Conservation (phyloP, 805 yeast species). For the Zygotorulaspora danielsina region DNA sequence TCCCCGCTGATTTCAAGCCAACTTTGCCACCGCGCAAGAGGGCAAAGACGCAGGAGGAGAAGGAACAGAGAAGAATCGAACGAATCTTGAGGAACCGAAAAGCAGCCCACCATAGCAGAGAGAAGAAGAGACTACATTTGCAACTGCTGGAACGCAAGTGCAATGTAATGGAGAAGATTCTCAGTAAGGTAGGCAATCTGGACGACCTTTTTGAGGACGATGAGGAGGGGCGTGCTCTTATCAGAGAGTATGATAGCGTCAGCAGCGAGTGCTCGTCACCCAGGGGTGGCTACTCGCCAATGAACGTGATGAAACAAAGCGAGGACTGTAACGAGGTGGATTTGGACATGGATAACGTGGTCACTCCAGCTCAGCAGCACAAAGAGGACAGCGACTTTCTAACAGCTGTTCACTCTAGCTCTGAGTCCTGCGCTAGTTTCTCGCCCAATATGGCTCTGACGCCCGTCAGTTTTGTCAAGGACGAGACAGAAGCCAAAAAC, state of each 20-base stretch:
- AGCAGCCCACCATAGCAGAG: conserved; percentile 97
- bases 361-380: not conserved
- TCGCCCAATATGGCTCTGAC: conserved; percentile 11
- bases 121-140: conserved; percentile 89
- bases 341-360: not conserved
- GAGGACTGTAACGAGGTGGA: not conserved
- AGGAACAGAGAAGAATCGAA: conserved; percentile 93
- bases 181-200: conserved; percentile 21
- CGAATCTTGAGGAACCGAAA: conserved; percentile 88
- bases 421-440: conserved; percentile 4
- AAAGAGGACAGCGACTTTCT: conserved; percentile 1
- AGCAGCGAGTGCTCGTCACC: conserved; percentile 3
- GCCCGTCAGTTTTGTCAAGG: conserved; percentile 14
- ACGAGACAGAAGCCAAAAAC: conserved; percentile 10
- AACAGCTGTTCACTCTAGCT: not conserved
- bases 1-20: conserved; percentile 40
- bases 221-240: conserved; percentile 9
- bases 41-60: conserved; percentile 94
- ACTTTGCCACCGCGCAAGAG: conserved; percentile 91
- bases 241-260: conserved; percentile 9
- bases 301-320: not conserved
- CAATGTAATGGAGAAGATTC: conserved; percentile 29
- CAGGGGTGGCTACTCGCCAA: not conserved
- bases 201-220: conserved; percentile 17
- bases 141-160: conserved; percentile 66